Percentiles rank a stretch among this genome's conserved stretches.
These are phyloP conservation scores for Penicillium longicatenatum DNA, from an alignment of 495 filamentous ascomycete genomes.

Conservation along the genomic window DNA sequence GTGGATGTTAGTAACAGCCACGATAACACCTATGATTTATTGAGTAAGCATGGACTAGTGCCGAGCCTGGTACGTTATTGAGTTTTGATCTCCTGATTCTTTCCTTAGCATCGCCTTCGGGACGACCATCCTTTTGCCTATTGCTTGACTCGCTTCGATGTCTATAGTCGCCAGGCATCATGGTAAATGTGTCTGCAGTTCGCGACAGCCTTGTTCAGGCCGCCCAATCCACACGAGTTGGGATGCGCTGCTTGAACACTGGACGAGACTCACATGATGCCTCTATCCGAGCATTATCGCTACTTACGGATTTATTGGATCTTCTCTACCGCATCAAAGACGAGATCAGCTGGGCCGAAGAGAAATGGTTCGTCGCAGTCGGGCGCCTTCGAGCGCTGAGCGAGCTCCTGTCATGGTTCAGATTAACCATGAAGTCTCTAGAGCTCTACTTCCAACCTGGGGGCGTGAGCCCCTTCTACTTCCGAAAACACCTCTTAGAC, in stretches of 20 bases:
- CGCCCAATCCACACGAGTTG: background rate
- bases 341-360: conserved; percentile 26
- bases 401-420: conserved; percentile 28
- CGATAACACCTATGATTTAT: background rate
- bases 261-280: conserved; percentile 3
- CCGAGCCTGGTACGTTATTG: background rate
- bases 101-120: background rate
- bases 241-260: conserved; percentile 1
- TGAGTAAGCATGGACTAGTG: background rate
- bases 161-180: background rate
- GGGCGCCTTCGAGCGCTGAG: conserved; percentile 20
- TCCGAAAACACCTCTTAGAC: conserved; percentile 34
- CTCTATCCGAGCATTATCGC: background rate
- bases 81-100: background rate
- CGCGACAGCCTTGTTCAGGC: conserved; percentile 1
- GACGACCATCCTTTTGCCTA: background rate
- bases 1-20: background rate
- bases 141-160: conserved; percentile 3
- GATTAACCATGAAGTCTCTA: conserved; percentile 26
- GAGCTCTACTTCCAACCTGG: conserved; percentile 39
- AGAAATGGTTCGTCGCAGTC: conserved; percentile 30
- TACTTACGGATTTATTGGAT: conserved; percentile 15
- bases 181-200: conserved; percentile 15
- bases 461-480: conserved; percentile 29
- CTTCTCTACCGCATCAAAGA: conserved; percentile 28